Conservation (phyloP, 306 rosid species). For the Ormosia semicastrata region DNA sequence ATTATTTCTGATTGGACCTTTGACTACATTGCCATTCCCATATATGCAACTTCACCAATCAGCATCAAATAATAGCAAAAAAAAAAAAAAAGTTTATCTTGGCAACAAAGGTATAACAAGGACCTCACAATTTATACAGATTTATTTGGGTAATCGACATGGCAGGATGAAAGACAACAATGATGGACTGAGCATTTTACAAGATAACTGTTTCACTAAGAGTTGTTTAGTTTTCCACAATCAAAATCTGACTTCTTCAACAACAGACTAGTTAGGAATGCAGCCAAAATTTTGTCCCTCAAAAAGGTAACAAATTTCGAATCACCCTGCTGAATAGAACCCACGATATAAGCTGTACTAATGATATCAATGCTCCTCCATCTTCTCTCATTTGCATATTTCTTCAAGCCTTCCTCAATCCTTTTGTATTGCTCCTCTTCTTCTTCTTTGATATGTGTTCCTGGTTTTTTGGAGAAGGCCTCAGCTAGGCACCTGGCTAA, state of each 20-base stretch:
- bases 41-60: background rate
- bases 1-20: no score
- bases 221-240: conserved; percentile 51
- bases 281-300: conserved; percentile 44
- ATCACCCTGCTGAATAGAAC: conserved; percentile 32
- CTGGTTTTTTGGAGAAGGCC: conserved; percentile 27
- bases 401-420: conserved; percentile 45
- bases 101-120: background rate
- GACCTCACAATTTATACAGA: background rate
- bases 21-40: no score
- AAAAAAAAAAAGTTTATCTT: background rate
- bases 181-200: background rate
- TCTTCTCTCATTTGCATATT: conserved; percentile 47
- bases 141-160: background rate
- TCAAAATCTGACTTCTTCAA: conserved; percentile 47
- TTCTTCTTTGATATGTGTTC: background rate
- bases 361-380: conserved; percentile 52
- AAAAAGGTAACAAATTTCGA: conserved; percentile 30
- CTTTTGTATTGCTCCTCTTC: conserved; percentile 23
- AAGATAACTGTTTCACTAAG: background rate
- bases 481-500: conserved; percentile 50
- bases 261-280: conserved; percentile 19
- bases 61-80: background rate
- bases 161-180: background rate
- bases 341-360: conserved; percentile 38